Percentiles rank a stretch among this genome's conserved stretches.
Evolutionary conservation across 805 yeast genomes (phyloP).

Genomic region (Candida ortonii): DNA sequence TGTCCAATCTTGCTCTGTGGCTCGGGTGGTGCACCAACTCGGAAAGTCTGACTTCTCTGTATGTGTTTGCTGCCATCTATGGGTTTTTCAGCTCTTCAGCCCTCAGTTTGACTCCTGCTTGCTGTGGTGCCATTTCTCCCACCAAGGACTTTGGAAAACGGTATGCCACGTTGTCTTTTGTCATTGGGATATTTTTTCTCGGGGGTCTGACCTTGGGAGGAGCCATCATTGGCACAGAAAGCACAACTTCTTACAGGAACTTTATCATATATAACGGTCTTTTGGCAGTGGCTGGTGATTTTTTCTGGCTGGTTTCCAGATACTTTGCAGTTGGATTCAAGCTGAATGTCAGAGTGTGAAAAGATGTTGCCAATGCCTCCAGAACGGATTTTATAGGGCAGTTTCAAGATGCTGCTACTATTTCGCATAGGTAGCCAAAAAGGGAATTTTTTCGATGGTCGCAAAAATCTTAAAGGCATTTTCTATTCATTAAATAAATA

Average conservation of each 20-base stretch:
- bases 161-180: slow-evolving; percentile 25
- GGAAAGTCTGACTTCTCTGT: slow-evolving; percentile 35
- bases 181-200: slow-evolving; percentile 34
- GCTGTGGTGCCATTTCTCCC: slow-evolving; percentile 57
- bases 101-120: slow-evolving; percentile 55
- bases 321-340: slow-evolving; percentile 43
- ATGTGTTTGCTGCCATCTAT: slow-evolving; percentile 44
- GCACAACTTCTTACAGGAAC: slow-evolving; percentile 34
- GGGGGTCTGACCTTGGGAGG: slow-evolving; percentile 33
- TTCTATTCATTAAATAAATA: no score
- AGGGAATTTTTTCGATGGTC: no score
- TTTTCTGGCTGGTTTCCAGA: slow-evolving; percentile 44
- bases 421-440: no score
- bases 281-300: slow-evolving; percentile 37
- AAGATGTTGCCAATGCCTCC: no score
- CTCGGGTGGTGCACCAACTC: slow-evolving; percentile 51
- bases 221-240: slow-evolving; percentile 34
- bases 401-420: no score
- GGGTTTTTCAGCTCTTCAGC: slow-evolving; percentile 59
- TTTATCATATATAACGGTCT: slow-evolving; percentile 37
- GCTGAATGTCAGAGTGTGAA: slow-evolving; percentile 19
- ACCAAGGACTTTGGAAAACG: slow-evolving; percentile 25
- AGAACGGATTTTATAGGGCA: no score
- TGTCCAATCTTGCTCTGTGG: slow-evolving; percentile 53
- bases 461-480: no score